Conservation (phyloP, 2,329 filamentous ascomycete species). For the Calonectria hawksworthii region DNA sequence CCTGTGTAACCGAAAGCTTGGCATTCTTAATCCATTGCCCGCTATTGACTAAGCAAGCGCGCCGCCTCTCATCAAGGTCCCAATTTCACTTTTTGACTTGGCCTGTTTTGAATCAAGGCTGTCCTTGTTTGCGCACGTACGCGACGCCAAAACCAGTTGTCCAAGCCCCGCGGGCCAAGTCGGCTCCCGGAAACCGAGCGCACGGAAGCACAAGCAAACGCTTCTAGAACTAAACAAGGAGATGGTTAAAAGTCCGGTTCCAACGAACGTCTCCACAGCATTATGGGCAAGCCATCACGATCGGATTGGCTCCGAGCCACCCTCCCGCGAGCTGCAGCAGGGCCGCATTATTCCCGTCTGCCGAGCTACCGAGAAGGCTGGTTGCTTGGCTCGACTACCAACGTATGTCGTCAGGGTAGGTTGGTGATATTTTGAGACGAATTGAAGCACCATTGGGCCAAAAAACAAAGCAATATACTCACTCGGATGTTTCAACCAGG, state of each 20-base stretch:
- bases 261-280: neutral
- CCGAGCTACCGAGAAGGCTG: neutral
- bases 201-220: neutral
- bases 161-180: too few relatives aligned
- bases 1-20: conserved; percentile 6
- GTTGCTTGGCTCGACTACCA: neutral
- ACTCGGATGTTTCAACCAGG: neutral
- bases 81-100: neutral
- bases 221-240: neutral
- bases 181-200: neutral
- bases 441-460: neutral
- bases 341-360: neutral
- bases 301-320: neutral
- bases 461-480: neutral
- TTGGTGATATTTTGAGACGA: neutral
- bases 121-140: neutral
- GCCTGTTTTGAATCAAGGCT: neutral
- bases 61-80: neutral
- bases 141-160: too few relatives aligned
- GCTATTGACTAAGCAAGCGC: neutral
- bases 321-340: neutral
- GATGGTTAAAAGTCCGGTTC: neutral
- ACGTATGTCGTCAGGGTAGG: neutral
- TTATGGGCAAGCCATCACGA: neutral
- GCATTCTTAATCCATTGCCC: neutral